A percentile compares a stretch with the other conserved stretches of the same genome.
Conservation (phyloP, 1,284 basidiomycete genomes). For the Marasmius oreades region DNA sequence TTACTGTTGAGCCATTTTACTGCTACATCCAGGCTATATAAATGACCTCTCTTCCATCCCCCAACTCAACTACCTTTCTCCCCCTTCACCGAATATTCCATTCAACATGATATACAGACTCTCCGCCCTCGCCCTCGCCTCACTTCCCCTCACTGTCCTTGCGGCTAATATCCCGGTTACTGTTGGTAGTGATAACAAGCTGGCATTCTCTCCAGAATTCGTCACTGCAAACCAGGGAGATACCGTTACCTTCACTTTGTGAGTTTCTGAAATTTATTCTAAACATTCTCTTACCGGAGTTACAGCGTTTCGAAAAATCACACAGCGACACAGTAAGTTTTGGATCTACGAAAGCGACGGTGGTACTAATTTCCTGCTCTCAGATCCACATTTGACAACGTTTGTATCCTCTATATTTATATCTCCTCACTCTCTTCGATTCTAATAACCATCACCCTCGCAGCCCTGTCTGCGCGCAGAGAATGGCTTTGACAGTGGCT, state of each 20-base stretch:
- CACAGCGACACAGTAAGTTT: slow-evolving; percentile 42
- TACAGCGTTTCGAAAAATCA: slow-evolving; percentile 42
- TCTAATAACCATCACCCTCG: not conserved
- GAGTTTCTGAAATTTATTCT: not conserved
- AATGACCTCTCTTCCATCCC: too few relatives aligned
- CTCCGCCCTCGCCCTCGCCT: slow-evolving; percentile 9
- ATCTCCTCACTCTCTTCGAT: slow-evolving; percentile 32
- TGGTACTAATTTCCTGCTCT: not conserved
- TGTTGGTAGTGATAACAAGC: slow-evolving; percentile 11
- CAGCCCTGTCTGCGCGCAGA: slow-evolving; percentile 40
- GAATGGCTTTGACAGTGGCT: slow-evolving; percentile 50
- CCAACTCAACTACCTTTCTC: too few relatives aligned
- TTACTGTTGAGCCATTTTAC: too few relatives aligned
- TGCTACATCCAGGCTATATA: too few relatives aligned
- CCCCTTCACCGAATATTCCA: not conserved
- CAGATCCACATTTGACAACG: slow-evolving; percentile 13
- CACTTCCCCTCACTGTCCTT: slow-evolving; percentile 7
- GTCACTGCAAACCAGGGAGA: slow-evolving; percentile 13
- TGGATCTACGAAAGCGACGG: not conserved
- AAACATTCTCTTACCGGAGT: not conserved
- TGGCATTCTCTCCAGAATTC: slow-evolving; percentile 14
- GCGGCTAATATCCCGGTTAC: slow-evolving; percentile 13
- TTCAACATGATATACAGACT: not conserved
- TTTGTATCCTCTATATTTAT: not conserved
- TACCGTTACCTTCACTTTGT: slow-evolving; percentile 16